phyloP scores from a whole-genome alignment of 331 rosid genomes.

The Quercus tomentella region DNA sequence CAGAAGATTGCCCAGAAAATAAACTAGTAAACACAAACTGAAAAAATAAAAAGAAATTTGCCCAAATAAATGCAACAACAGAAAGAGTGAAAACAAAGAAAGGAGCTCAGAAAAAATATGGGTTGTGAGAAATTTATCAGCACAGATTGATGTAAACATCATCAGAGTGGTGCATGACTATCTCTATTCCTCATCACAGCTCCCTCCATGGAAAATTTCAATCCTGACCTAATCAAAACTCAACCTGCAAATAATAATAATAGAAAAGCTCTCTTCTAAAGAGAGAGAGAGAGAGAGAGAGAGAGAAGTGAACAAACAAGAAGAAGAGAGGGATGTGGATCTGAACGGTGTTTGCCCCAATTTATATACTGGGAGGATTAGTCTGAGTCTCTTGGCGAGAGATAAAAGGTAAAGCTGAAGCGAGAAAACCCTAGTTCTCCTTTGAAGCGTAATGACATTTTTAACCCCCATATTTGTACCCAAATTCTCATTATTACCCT shows the following conservation, averaged over 20 bases:
- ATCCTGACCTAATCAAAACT: neutral
- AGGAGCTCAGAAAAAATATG: conserved; percentile 55
- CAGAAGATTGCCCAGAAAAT: too few relatives aligned
- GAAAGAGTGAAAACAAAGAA: too few relatives aligned
- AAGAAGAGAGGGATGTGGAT: too few relatives aligned
- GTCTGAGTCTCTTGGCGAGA: too few relatives aligned
- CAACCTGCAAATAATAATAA: neutral
- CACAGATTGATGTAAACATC: conserved; percentile 35
- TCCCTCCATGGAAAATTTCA: neutral
- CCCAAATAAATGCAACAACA: neutral
- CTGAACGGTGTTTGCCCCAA: neutral
- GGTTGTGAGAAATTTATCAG: conserved; percentile 65
- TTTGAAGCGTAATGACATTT: neutral
- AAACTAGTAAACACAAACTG: neutral
- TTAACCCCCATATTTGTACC: neutral
- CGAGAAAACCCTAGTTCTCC: neutral
- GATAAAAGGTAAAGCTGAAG: too few relatives aligned
- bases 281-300: neutral
- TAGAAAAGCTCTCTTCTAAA: too few relatives aligned
- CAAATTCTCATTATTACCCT: neutral
- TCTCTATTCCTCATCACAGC: conserved; percentile 61
- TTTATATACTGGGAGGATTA: neutral
- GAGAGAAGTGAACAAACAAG: neutral
- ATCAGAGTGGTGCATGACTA: conserved; percentile 90
- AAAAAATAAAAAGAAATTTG: neutral